Evolutionary conservation across 768 basidiomycete species (phyloP).

Genomic region (Austroboletus eburneus): DNA sequence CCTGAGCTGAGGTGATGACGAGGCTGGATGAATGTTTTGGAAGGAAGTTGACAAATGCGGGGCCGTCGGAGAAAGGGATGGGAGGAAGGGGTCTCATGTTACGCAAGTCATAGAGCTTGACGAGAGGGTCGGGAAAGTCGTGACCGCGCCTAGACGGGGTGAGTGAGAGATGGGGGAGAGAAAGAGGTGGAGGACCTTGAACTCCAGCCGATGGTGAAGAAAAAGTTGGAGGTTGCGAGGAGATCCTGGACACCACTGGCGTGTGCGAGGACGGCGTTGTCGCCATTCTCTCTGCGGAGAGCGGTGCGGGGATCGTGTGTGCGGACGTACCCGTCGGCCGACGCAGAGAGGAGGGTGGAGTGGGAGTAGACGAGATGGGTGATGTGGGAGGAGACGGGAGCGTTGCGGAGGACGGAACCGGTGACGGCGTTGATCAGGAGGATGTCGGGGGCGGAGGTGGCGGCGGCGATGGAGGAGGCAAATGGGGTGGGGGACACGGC

Average conservation of each 20-base stretch:
- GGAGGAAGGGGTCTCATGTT: slow-evolving; percentile 80
- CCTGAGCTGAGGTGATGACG: slow-evolving; percentile 73
- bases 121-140: slow-evolving; percentile 85
- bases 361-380: too few species aligned
- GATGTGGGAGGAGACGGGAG: slow-evolving; percentile 49
- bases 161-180: slow-evolving; percentile 1
- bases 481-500: slow-evolving; percentile 46
- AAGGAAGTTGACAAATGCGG: slow-evolving; percentile 78
- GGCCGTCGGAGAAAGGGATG: slow-evolving; percentile 81
- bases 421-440: slow-evolving; percentile 71
- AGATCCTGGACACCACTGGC: slow-evolving; percentile 78
- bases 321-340: slow-evolving; percentile 69
- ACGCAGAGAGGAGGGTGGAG: slow-evolving; percentile 62
- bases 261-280: slow-evolving; percentile 72
- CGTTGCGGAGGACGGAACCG: slow-evolving; percentile 58
- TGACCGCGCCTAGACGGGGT: slow-evolving; percentile 64
- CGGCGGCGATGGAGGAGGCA: slow-evolving; percentile 55
- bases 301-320: slow-evolving; percentile 67
- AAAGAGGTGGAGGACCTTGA: slow-evolving; percentile 52
- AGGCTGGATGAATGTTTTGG: slow-evolving; percentile 74
- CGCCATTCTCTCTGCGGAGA: slow-evolving; percentile 43
- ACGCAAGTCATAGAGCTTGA: slow-evolving; percentile 89
- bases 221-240: slow-evolving; percentile 71
- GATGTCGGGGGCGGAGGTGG: slow-evolving; percentile 58
- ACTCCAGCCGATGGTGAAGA: slow-evolving; percentile 85